A percentile compares a stretch with the other conserved stretches of the same genome.
phyloP scores from a whole-genome alignment of 2,329 filamentous ascomycete genomes.

The Metarhizium humberi region DNA sequence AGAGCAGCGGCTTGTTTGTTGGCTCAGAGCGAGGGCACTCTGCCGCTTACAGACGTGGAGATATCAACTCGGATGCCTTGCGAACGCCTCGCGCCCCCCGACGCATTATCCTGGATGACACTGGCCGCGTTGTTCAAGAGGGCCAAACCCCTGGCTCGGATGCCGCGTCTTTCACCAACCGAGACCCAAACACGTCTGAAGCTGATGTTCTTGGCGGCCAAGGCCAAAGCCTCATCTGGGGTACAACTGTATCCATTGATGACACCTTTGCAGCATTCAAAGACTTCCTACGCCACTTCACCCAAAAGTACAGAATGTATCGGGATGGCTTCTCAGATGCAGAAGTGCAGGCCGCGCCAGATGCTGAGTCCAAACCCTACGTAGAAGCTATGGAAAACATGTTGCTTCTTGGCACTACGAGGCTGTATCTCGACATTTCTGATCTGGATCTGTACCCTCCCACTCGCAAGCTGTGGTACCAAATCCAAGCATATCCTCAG shows the following conservation, averaged over 20 bases:
- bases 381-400: constrained; percentile 81
- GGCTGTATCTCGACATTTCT: constrained; percentile 78
- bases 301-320: constrained; percentile 89
- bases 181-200: constrained; percentile 80
- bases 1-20: constrained; percentile 82
- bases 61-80: constrained; percentile 75
- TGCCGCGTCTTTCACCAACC: constrained; percentile 50
- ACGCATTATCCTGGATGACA: constrained; percentile 50
- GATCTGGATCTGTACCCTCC: constrained; percentile 90
- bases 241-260: constrained; percentile 89
- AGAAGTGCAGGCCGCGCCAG: constrained; percentile 59
- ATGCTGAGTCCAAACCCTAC: constrained; percentile 73
- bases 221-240: constrained; percentile 83
- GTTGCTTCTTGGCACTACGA: constrained; percentile 74
- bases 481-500: constrained; percentile 86
- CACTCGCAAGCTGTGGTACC: constrained; percentile 90
- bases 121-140: constrained; percentile 48
- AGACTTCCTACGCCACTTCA: constrained; percentile 86
- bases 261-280: constrained; percentile 84
- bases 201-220: constrained; percentile 78
- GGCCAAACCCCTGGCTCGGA: constrained; percentile 43
- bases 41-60: constrained; percentile 54
- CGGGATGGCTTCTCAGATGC: constrained; percentile 73
- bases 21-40: constrained; percentile 51
- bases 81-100: constrained; percentile 42